phyloP scores from a whole-genome alignment of 257 asterid genomes.

The Przewalskia tangutica region DNA sequence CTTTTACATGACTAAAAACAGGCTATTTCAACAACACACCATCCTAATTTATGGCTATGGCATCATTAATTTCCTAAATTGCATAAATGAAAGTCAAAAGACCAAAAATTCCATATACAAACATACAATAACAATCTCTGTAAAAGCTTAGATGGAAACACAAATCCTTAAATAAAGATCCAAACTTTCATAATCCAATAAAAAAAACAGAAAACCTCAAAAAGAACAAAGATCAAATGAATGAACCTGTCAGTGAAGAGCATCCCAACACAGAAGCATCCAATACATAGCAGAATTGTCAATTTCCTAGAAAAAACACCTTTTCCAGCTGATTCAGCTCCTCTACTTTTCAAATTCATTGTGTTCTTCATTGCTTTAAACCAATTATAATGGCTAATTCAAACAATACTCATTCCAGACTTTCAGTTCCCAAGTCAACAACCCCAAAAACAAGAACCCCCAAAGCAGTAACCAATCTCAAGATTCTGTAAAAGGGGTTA shows the following conservation, averaged over 20 bases:
- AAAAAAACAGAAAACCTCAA: not conserved
- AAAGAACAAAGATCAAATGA: constrained; percentile 1
- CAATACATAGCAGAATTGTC: constrained; percentile 58
- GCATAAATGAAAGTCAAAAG: not conserved
- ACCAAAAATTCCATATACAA: not conserved
- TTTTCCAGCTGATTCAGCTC: constrained; percentile 45
- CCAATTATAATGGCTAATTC: constrained; percentile 17
- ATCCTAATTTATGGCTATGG: not conserved
- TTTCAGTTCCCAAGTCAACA: constrained; percentile 14
- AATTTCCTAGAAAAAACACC: constrained; percentile 47
- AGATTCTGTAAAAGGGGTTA: not conserved
- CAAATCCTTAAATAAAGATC: not conserved
- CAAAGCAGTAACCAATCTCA: not conserved
- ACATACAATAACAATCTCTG: not conserved
- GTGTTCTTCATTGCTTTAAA: constrained; percentile 8
- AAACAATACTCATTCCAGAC: constrained; percentile 19
- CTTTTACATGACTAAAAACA: not conserved
- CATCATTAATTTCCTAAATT: not conserved
- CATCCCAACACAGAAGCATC: constrained; percentile 91
- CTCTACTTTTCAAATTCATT: constrained; percentile 90
- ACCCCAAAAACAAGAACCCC: not conserved
- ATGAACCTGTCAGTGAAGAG: constrained; percentile 89
- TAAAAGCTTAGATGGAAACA: not conserved
- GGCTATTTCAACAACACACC: not conserved
- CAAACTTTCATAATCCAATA: not conserved